A percentile compares a stretch with the other conserved stretches of the same genome.
Conservation (phyloP, 495 filamentous ascomycete genomes). For the Coniosporium apollinis region DNA sequence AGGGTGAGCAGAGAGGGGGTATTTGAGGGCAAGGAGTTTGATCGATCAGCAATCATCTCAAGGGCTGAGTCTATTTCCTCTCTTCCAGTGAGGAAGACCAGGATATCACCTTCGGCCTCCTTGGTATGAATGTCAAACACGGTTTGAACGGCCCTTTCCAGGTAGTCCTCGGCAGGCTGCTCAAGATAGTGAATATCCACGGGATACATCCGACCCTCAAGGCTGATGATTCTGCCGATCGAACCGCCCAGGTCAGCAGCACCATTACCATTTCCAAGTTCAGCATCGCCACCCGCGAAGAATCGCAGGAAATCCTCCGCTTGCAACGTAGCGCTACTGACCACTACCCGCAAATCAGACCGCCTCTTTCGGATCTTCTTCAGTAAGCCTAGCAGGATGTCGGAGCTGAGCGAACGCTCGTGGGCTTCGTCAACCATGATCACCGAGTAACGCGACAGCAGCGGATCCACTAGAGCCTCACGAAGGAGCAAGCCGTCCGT, state of each 20-base stretch:
- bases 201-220: conserved; percentile 84
- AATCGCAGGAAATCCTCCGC: conserved; percentile 78
- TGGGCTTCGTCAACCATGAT: conserved; percentile 99
- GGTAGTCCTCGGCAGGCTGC: conserved; percentile 67
- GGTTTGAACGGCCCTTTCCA: conserved; percentile 71
- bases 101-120: conserved; percentile 72
- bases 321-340: conserved; percentile 89
- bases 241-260: conserved; percentile 20
- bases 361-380: conserved; percentile 82
- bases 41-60: conserved; percentile 19
- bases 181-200: conserved; percentile 82
- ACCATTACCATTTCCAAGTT: conserved; percentile 24
- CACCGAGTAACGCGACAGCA: conserved; percentile 83
- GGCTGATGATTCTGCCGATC: conserved; percentile 61
- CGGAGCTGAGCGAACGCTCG: conserved; percentile 85
- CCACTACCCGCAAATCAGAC: conserved; percentile 69
- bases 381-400: conserved; percentile 80
- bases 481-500: conserved; percentile 90
- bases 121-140: conserved; percentile 87
- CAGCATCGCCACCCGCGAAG: conserved; percentile 38
- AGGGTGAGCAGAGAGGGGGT: conserved; percentile 16
- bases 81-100: conserved; percentile 33
- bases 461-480: conserved; percentile 84
- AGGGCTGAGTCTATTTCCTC: conserved; percentile 24
- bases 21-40: conserved; percentile 10